phyloP scores from a whole-genome alignment of 306 rosid genomes.

The Benincasa hispida region DNA sequence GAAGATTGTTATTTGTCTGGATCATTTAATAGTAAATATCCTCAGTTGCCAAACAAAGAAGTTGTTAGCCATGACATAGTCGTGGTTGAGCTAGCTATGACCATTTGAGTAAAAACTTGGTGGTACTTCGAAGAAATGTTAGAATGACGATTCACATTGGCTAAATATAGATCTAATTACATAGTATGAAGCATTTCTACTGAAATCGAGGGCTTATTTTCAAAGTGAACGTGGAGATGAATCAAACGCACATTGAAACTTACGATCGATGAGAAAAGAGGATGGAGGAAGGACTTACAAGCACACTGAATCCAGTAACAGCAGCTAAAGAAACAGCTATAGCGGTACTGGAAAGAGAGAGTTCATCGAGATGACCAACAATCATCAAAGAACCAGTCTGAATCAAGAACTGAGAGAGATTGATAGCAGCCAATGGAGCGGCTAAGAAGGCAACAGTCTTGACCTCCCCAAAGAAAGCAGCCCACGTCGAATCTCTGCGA shows the following conservation, averaged over 20 bases:
- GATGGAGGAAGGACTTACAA: conserved; percentile 15
- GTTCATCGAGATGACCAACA: conserved; percentile 44
- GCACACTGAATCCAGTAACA: conserved; percentile 43
- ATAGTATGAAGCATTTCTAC: no score
- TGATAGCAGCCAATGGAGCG: conserved; percentile 39
- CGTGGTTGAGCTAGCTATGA: no score
- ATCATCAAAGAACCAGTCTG: conserved; percentile 40
- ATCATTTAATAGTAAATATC: no score
- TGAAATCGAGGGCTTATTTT: no score
- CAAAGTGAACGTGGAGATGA: no score
- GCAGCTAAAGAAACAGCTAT: conserved; percentile 32
- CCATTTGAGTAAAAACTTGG: no score
- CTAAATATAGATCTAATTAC: no score
- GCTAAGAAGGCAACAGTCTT: conserved; percentile 27
- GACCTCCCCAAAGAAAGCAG: conserved; percentile 15
- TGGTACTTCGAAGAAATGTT: no score
- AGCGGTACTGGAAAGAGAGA: conserved; percentile 41
- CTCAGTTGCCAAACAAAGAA: no score
- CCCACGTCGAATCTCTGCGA: conserved; percentile 8
- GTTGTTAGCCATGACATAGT: no score
- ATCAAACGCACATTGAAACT: not conserved
- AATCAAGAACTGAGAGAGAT: conserved; percentile 30
- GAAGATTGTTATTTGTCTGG: not conserved
- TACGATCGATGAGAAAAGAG: no score
- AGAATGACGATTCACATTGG: no score